These are phyloP conservation scores for Exophiala xenobiotica DNA, from an alignment of 2,329 filamentous ascomycete genomes.

Conservation along the genomic window DNA sequence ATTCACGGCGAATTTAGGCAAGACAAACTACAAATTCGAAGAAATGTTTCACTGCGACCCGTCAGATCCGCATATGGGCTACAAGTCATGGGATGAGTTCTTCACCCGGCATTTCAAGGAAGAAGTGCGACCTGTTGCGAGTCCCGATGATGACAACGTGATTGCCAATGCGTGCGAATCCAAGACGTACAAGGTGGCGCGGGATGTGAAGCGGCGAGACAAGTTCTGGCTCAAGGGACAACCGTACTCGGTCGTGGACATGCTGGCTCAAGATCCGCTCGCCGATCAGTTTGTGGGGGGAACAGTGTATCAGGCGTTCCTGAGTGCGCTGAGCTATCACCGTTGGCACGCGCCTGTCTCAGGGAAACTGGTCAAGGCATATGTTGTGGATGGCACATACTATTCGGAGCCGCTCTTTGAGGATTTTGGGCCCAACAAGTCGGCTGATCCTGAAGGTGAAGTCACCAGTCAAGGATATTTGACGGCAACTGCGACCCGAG, in stretches of 20 bases:
- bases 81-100: constrained; percentile 68
- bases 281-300: constrained; percentile 59
- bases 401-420: constrained; percentile 62
- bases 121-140: constrained; percentile 58
- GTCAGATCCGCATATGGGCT: constrained; percentile 49
- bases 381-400: constrained; percentile 64
- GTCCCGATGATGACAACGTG: constrained; percentile 53
- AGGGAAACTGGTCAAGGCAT: constrained; percentile 59
- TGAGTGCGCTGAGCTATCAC: constrained; percentile 67
- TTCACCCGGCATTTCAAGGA: constrained; percentile 62
- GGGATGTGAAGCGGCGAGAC: constrained; percentile 56
- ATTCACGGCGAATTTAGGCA: constrained; percentile 32
- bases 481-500: constrained; percentile 65
- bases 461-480: constrained; percentile 63
- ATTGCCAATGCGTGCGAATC: constrained; percentile 68
- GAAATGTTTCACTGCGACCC: constrained; percentile 36
- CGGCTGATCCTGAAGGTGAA: constrained; percentile 30
- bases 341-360: constrained; percentile 70
- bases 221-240: constrained; percentile 69
- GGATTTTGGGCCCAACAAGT: constrained; percentile 41
- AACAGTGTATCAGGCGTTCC: constrained; percentile 69
- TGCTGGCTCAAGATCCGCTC: constrained; percentile 59
- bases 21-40: constrained; percentile 32
- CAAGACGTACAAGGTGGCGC: constrained; percentile 54
- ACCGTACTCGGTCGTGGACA: constrained; percentile 64